Percentiles rank a stretch among this genome's conserved stretches.
These are phyloP conservation scores for Aureobasidium melanogenum DNA, from an alignment of 2,329 filamentous ascomycete genomes.

Conservation along the genomic window DNA sequence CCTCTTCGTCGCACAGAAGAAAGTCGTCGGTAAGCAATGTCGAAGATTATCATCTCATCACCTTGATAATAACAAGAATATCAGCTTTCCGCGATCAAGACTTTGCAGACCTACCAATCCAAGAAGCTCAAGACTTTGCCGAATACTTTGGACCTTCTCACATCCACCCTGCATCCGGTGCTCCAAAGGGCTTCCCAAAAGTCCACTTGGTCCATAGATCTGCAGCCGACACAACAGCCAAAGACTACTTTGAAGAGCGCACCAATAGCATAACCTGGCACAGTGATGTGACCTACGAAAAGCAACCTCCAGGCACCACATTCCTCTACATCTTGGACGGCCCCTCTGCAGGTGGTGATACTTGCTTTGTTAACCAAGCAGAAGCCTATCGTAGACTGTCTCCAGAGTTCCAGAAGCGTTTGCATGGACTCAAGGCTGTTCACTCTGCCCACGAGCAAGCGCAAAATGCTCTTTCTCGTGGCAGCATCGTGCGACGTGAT, in stretches of 20 bases:
- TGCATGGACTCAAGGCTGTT: conserved; percentile 71
- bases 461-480: conserved; percentile 55
- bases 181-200: conserved; percentile 63
- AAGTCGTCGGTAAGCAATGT: conserved; percentile 52
- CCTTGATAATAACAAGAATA: not conserved
- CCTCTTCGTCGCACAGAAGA: conserved; percentile 64
- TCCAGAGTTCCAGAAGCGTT: conserved; percentile 65
- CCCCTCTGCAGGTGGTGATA: conserved; percentile 73
- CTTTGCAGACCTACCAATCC: conserved; percentile 55
- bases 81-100: conserved; percentile 65
- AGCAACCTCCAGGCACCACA: conserved; percentile 80
- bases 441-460: conserved; percentile 78
- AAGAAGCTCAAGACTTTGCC: conserved; percentile 59
- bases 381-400: conserved; percentile 76
- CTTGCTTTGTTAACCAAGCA: conserved; percentile 68
- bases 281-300: conserved; percentile 79
- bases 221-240: conserved; percentile 51
- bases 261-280: conserved; percentile 85
- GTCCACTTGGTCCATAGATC: conserved; percentile 71
- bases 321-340: conserved; percentile 83
- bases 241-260: conserved; percentile 56
- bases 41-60: not conserved
- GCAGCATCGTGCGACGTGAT: conserved; percentile 65
- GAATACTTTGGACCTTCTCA: conserved; percentile 74
- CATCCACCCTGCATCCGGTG: conserved; percentile 71